Evolutionary conservation across 805 yeast species (phyloP), one percentile per base, ranked within the genome.

Genomic region (Pichia eremophila): DNA sequence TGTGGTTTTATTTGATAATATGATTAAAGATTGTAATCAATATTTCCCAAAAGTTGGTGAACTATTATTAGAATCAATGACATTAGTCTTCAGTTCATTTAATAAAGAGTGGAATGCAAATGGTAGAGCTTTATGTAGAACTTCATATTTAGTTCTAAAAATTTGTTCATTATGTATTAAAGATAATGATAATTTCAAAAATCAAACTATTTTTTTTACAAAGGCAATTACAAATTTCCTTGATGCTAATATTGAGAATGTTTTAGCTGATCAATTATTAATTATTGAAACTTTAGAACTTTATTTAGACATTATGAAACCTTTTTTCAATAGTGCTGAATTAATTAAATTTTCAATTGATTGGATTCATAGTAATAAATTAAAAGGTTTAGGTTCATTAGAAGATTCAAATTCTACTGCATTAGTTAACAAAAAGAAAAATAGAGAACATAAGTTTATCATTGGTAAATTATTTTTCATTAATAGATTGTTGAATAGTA

Each of bases 81-180:
- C 77, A 3, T 66, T 63, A 11, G 65, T 74, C 42, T 78, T 80
- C 54, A 57, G 67, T 12, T 69, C 70, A 36, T 80, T 79, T 15
- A 70, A 69, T 39, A 62, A 69, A 3, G 76, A 71, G 43, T 82
- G 89, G 88, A 78, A 70, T 59, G 71, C 78, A 36, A 69, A 77
- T 41, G 81, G 85, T 5, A 70, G 87, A 57, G 77, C 85, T 0
- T 64, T 80, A 39, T 81, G 87, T 55, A 73, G 89, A 44, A 70
- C 78, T 10, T 70, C 78, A 18, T 70, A 78, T 5, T 65, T 79
- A 42, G 56, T 83, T 39, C 58, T 82, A 45, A 73, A 72, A 50
- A 48, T 75, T 7, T 63, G 77, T 2, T 58, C 64, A 4, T 44
- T 38, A 7, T 52, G 55, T 27, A 45, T 50, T 3, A 36, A 31